Base-by-base conservation (phyloP, 768 basidiomycete species). In the Lactarius hengduanensis region DNA sequence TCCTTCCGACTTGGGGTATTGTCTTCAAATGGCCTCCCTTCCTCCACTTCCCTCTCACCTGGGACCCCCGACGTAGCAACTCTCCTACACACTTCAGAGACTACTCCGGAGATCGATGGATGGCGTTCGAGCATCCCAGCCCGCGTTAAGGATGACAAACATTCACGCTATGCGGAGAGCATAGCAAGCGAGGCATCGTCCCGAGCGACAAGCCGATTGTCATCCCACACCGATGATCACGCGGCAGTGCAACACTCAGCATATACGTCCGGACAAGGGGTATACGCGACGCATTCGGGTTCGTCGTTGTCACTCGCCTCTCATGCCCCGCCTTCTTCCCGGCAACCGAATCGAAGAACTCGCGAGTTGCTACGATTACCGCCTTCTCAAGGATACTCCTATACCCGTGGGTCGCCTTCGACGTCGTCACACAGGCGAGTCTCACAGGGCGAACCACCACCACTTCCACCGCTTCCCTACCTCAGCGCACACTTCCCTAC, bases 341-440 rank as follows among this genome's bases (percentile, higher is more conserved):
- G 30, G 15, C 16, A 13, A 28, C 4, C 50, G 10, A 62, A 32
- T 20, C 58, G 61, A 59, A 63, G 26, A 59, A 43, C 61, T 13
- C 66, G 66, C n/a, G 61, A 67, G 1, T 15, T 67, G 18, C 61
- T 57, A 5, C 66, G 62, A 13, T 26, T 59, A 26, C 62, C 47
- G n/a, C 9, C 34, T 9, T 54, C 64, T 61, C 56, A 34, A 34
- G 32, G 32, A 34, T 34, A 9, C 32, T 34, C 32, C 9, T 59
- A 40, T 43, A 50, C 22, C 38, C 61, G 40, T 28, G 40, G 40
- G 16, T 26, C 61, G 4, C n/a, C 32, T 16, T 63, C 61, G 15
- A 38, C 50, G 7, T 30, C 57, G 26, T 55, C 62, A 41, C 56
- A 13, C 22, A 18, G 22, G 13, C 61, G 26, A 58, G 15, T 20